These are phyloP conservation scores for Eremochloa ophiuroides DNA, from an alignment of 176 grass and related monocot genomes.

Conservation along the genomic window DNA sequence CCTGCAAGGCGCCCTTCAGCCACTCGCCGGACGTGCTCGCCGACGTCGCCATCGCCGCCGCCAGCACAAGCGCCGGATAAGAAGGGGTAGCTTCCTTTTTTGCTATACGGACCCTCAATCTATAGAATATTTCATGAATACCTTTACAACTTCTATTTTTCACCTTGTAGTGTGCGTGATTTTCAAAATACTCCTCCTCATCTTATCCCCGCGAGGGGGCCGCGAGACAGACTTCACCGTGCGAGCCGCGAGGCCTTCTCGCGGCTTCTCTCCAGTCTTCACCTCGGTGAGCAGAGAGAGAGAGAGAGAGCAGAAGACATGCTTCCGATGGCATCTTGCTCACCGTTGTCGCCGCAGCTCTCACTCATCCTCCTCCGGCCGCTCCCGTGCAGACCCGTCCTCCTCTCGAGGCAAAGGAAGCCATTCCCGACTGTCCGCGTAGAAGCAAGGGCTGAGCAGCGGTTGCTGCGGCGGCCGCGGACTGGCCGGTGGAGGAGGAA, in stretches of 20 bases:
- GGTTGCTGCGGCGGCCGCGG: background rate
- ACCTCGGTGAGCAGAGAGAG: background rate
- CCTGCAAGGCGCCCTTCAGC: conserved; percentile 54
- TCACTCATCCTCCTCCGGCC: conserved; percentile 27
- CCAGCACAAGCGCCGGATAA: background rate
- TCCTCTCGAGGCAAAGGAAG: conserved; percentile 26
- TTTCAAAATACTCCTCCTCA: background rate
- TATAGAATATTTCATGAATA: background rate
- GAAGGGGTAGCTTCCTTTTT: background rate
- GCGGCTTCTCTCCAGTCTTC: background rate
- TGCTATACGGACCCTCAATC: background rate
- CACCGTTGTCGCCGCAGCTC: background rate
- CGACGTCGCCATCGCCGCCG: conserved; percentile 30
- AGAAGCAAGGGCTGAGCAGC: conserved; percentile 7
- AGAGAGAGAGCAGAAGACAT: background rate
- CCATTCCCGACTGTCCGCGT: background rate
- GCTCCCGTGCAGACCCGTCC: background rate
- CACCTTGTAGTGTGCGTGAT: background rate
- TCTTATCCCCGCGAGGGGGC: conserved; percentile 15
- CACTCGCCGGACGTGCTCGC: conserved; percentile 74
- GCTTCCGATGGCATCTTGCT: conserved; percentile 19
- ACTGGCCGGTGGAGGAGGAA: conserved; percentile 1
- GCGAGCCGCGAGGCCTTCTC: too few relatives aligned
- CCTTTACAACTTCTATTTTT: background rate
- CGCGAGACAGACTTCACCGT: background rate